Percentiles rank a stretch among this genome's conserved stretches.
phyloP scores from a whole-genome alignment of 352 stramenopile genomes.

The Phytophthora boehmeriae region DNA sequence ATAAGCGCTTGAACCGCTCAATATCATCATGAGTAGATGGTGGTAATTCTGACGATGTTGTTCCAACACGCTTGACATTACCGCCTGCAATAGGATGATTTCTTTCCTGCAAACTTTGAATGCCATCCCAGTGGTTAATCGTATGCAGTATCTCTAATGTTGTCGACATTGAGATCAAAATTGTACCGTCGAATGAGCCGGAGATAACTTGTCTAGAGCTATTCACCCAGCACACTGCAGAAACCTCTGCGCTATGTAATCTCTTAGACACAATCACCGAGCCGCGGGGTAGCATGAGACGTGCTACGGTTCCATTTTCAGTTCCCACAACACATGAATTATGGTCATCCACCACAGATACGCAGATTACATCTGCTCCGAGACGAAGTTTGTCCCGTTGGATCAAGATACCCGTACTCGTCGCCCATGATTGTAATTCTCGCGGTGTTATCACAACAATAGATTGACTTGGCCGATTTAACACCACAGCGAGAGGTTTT shows the following conservation, averaged over 20 bases:
- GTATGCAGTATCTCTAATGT: constrained; percentile 39
- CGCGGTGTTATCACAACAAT: constrained; percentile 42
- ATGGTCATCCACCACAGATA: constrained; percentile 36
- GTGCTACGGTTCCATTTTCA: constrained; percentile 42
- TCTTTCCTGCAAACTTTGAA: constrained; percentile 22
- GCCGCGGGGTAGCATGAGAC: constrained; percentile 41
- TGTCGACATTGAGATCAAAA: constrained; percentile 39
- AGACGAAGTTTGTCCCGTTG: constrained; percentile 26
- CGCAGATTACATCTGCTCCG: constrained; percentile 37
- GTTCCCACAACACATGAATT: constrained; percentile 54
- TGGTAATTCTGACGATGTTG: neutral
- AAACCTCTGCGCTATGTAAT: constrained; percentile 32
- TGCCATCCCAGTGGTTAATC: constrained; percentile 50
- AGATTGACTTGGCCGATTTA: constrained; percentile 26
- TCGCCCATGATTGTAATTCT: constrained; percentile 38
- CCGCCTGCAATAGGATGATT: neutral
- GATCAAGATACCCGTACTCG: constrained; percentile 24
- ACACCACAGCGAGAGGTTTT: constrained; percentile 43
- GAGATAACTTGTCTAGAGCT: constrained; percentile 29
- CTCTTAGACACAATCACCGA: constrained; percentile 35
- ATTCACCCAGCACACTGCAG: constrained; percentile 25
- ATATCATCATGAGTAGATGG: neutral
- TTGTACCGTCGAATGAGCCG: constrained; percentile 36
- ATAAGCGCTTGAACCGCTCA: constrained; percentile 10
- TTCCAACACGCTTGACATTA: neutral